Evolutionary conservation across 192 early-diverging fungal genomes (phyloP).

Genomic region (Coemansia sp.): DNA sequence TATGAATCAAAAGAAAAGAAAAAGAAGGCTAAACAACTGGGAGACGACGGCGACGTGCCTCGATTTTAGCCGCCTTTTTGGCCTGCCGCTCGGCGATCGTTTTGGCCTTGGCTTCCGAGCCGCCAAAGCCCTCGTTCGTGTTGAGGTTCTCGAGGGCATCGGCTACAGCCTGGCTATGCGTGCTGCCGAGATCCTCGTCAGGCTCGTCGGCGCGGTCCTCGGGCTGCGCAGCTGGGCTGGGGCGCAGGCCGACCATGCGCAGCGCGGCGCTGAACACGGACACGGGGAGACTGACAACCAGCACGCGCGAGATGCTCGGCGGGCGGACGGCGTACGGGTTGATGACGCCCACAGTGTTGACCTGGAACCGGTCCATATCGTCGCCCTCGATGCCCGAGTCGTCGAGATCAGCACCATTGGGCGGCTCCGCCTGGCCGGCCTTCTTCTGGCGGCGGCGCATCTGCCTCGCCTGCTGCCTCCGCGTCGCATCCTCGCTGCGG

Average conservation of each 20-base stretch:
- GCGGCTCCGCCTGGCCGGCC: not conserved
- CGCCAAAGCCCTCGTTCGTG: not conserved
- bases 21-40: slow-evolving; percentile 15
- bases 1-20: not conserved
- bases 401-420: slow-evolving; percentile 20
- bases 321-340: slow-evolving; percentile 49
- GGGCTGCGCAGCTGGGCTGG: not conserved
- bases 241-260: slow-evolving; percentile 12
- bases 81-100: slow-evolving; percentile 40
- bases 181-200: not conserved
- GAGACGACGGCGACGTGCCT: slow-evolving; percentile 46
- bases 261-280: slow-evolving; percentile 8
- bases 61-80: slow-evolving; percentile 39
- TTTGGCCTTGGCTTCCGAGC: slow-evolving; percentile 33
- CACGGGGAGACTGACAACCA: slow-evolving; percentile 29
- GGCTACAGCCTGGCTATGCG: slow-evolving; percentile 1
- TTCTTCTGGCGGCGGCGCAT: slow-evolving; percentile 21
- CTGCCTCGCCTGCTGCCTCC: slow-evolving; percentile 12
- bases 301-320: slow-evolving; percentile 27
- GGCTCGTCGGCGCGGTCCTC: not conserved
- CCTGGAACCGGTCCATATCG: slow-evolving; percentile 18
- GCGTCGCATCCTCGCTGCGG: not conserved
- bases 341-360: slow-evolving; percentile 49
- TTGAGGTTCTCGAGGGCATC: not conserved
- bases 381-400: slow-evolving; percentile 45